Evolutionary conservation across 2,329 filamentous ascomycete genomes (phyloP), one percentile per base, ranked within the genome.

Genomic region (Claviceps spartinae): DNA sequence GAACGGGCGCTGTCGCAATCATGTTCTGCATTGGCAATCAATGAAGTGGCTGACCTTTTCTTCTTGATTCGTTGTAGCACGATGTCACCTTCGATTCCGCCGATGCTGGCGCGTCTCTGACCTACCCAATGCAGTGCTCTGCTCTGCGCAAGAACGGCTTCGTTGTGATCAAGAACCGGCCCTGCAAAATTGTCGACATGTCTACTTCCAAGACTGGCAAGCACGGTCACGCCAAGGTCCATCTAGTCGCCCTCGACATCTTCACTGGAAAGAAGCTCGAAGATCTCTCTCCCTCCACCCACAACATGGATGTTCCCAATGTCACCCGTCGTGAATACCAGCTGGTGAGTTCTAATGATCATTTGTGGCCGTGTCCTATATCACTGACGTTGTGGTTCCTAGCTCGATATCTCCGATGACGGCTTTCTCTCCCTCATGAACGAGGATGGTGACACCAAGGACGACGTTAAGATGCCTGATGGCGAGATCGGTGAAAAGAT

Each of bases 151-250:
- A 98, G 90, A 95, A 94, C 85, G 91, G 93, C 62, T 85, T 86
- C 81, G 93, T 98, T 73, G 85, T 91, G 72, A 97, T 98, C 79
- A 98, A 98, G 85, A 77, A 80, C 76, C 93, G 93, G 66, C 94
- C 93, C 66, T 98, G 93, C 90, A 98, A 97, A 87, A 98, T 98
- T 67, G 88, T 97, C 74, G 93, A 98, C 70, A 98, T 98, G 94
- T 95, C 89, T 64, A 98, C 93, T 79, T 98, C 93, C 74, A 98
- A 98, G 90, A 98, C 93, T 63, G 93, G 93, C 77, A 98, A 98
- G 88, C 93, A 98, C 86, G 93, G 93, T 74, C 94, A 98, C 87
- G 93, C 93, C 77, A 98, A 98, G 85, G 93, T 98, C 72, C 91
- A 98, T 78, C 78, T 98, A 66, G 86, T 96, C 68, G 93, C 89